Conservation (phyloP, 495 filamentous ascomycete species). For the Hapsidospora chrysogenum region DNA sequence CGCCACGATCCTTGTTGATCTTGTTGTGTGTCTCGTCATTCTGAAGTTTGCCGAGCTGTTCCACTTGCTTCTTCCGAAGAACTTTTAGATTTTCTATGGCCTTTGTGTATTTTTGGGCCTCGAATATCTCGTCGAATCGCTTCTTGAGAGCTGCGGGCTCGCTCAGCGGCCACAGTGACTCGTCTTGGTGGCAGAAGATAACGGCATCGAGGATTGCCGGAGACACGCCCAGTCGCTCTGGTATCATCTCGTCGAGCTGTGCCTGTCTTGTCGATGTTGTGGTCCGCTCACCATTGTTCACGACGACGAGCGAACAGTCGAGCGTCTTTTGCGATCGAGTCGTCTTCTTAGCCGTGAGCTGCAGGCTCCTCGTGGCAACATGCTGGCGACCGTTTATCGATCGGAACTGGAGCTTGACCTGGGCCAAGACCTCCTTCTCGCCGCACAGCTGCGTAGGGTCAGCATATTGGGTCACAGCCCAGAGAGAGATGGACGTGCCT, state of each 20-base stretch:
- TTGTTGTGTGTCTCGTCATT: conserved; percentile 61
- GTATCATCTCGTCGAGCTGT: conserved; percentile 69
- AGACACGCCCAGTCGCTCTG: conserved; percentile 78
- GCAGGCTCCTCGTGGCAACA: conserved; percentile 65
- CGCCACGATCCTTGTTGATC: conserved; percentile 72
- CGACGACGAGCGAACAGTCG: conserved; percentile 56
- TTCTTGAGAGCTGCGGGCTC: conserved; percentile 74
- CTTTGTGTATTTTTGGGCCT: conserved; percentile 90
- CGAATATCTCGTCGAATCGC: conserved; percentile 93
- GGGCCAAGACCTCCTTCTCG: conserved; percentile 80
- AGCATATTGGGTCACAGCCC: not conserved
- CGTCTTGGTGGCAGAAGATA: conserved; percentile 98
- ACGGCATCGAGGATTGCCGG: conserved; percentile 80
- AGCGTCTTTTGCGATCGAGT: conserved; percentile 57
- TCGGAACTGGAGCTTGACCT: conserved; percentile 80
- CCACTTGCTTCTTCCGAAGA: conserved; percentile 66
- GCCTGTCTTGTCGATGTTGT: conserved; percentile 60
- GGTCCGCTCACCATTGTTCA: conserved; percentile 65
- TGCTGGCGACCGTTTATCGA: conserved; percentile 57
- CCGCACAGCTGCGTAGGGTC: conserved; percentile 44
- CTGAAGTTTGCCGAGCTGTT: conserved; percentile 52
- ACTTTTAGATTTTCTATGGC: conserved; percentile 87
- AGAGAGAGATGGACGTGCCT: conserved; percentile 28
- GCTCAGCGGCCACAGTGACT: conserved; percentile 96
- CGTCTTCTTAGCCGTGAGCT: conserved; percentile 73